A percentile compares a stretch with the other conserved stretches of the same genome.
Conservation (phyloP, 441 rosid species). For the Geranium incanum region DNA sequence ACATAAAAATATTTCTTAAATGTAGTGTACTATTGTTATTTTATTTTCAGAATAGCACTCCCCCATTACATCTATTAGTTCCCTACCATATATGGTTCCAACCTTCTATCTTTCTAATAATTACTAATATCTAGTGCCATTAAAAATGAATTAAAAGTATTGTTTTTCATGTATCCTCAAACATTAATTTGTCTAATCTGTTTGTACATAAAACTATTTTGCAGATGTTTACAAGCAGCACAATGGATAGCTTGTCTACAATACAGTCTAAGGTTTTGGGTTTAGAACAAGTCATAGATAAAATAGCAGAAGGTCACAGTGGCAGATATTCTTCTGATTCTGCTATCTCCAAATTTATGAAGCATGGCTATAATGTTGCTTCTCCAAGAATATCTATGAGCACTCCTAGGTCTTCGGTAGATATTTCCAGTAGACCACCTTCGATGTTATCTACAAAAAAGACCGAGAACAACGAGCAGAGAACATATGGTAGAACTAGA, state of each 20-base stretch:
- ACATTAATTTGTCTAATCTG: background rate
- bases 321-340: constrained; percentile 34
- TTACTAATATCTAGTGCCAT: background rate
- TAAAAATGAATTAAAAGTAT: no score
- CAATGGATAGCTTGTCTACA: constrained; percentile 51
- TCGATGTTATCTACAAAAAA: constrained; percentile 38
- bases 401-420: constrained; percentile 63
- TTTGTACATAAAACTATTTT: constrained; percentile 12
- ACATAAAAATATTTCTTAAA: background rate
- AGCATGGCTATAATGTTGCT: constrained; percentile 42
- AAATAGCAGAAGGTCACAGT: constrained; percentile 38
- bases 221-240: constrained; percentile 65
- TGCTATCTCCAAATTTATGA: constrained; percentile 36
- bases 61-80: background rate
- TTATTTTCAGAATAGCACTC: background rate
- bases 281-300: constrained; percentile 64
- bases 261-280: constrained; percentile 63
- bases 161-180: no score
- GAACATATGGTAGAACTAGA: constrained; percentile 40
- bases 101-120: background rate
- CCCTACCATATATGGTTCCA: background rate
- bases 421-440: constrained; percentile 40
- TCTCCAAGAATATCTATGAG: constrained; percentile 61
- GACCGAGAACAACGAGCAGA: constrained; percentile 46
- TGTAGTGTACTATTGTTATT: background rate